Evolutionary conservation across 2,329 filamentous ascomycete genomes (phyloP).

Genomic region (Sporothrix mexicana): DNA sequence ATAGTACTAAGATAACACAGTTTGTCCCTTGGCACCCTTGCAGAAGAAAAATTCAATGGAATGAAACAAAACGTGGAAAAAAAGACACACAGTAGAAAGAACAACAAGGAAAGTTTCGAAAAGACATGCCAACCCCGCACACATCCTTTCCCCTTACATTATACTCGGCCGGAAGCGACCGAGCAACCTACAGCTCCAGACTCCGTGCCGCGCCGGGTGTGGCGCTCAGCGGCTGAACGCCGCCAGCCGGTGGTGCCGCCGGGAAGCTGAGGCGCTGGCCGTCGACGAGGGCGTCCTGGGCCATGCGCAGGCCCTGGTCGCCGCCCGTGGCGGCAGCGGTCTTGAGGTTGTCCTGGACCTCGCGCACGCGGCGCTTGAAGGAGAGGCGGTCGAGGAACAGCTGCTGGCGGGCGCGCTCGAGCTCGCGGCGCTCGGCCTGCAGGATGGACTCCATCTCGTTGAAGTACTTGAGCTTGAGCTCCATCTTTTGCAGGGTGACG

Average conservation of each 20-base stretch:
- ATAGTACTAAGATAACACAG: constrained; percentile 13
- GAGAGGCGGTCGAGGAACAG: constrained; percentile 89
- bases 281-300: constrained; percentile 55
- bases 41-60: constrained; percentile 1
- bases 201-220: constrained; percentile 61
- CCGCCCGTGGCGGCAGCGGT: constrained; percentile 56
- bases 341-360: constrained; percentile 78
- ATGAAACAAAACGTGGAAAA: background rate
- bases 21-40: constrained; percentile 29
- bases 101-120: constrained; percentile 8
- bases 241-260: constrained; percentile 49
- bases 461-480: constrained; percentile 95
- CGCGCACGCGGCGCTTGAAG: constrained; percentile 85
- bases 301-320: constrained; percentile 56
- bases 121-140: background rate
- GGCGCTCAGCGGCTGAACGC: constrained; percentile 61
- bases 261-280: constrained; percentile 62
- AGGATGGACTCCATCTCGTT: constrained; percentile 93
- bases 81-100: constrained; percentile 18
- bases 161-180: background rate
- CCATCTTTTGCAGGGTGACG: constrained; percentile 91
- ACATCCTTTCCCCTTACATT: background rate
- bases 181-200: constrained; percentile 56
- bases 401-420: constrained; percentile 90
- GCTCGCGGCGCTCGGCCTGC: constrained; percentile 87